Evolutionary conservation across 2,329 filamentous ascomycete genomes (phyloP).

Genomic region (Exophiala alcalophila): DNA sequence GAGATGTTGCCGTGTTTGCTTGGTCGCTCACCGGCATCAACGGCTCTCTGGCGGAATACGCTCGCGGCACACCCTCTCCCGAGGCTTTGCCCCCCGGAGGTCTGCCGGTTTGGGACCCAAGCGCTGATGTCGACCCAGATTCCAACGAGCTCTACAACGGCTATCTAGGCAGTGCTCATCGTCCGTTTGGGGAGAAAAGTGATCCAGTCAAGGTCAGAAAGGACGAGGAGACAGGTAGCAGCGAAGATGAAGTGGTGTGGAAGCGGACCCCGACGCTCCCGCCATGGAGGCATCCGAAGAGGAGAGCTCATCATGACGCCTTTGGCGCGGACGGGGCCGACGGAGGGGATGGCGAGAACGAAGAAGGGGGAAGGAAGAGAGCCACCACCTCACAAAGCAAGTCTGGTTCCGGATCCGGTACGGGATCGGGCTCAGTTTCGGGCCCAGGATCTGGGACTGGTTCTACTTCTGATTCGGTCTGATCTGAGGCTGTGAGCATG

Average conservation of each 20-base stretch:
- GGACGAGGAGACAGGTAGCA: slow-evolving; percentile 23
- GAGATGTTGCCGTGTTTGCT: slow-evolving; percentile 82
- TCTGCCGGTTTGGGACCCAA: slow-evolving; percentile 59
- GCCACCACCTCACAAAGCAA: slow-evolving; percentile 16
- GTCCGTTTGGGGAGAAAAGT: slow-evolving; percentile 16
- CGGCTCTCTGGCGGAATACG: slow-evolving; percentile 64
- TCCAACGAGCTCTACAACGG: slow-evolving; percentile 27
- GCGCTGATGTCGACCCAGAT: slow-evolving; percentile 23
- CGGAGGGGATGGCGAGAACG: slow-evolving; percentile 19
- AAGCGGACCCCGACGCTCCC: slow-evolving; percentile 25
- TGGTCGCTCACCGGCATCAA: slow-evolving; percentile 82
- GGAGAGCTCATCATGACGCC: slow-evolving; percentile 27
- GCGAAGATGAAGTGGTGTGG: slow-evolving; percentile 31
- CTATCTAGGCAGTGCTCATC: slow-evolving; percentile 28
- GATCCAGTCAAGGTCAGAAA: slow-evolving; percentile 9
- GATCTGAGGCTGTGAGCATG: no score
- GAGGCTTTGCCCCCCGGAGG: slow-evolving; percentile 61
- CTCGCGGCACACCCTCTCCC: slow-evolving; percentile 60
- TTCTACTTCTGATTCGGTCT: slow-evolving; percentile 4
- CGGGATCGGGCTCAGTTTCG: slow-evolving; percentile 11
- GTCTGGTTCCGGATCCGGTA: slow-evolving; percentile 10
- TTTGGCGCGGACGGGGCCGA: slow-evolving; percentile 25
- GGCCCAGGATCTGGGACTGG: slow-evolving; percentile 15
- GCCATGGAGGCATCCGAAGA: slow-evolving; percentile 27
- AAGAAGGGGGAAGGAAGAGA: slow-evolving; percentile 20